Evolutionary conservation across 2,329 filamentous ascomycete genomes (phyloP), one percentile per base, ranked within the genome.

Genomic region (Hymenoscyphus repandus): DNA sequence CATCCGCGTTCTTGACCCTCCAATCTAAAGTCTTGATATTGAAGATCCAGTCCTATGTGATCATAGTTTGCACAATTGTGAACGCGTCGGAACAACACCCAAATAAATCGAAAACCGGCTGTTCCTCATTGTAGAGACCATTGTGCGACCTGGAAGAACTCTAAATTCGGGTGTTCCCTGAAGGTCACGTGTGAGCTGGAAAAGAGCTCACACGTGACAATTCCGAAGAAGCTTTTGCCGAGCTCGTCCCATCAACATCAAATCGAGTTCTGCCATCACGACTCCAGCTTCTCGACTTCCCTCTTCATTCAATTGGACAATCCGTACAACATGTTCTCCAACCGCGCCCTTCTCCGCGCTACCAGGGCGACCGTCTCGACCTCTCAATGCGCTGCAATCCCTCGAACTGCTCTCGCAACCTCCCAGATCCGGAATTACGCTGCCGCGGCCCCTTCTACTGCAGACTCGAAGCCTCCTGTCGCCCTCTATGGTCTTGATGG

Each of bases 401-500:
- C 63, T 45, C 59, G 68, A 62, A 66, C 64, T 37, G 76, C 78
- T 62, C 75, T 79, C 68, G 76, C 85, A 71, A 74, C 76, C 67
- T 72, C 79, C 67, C 76, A 72, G 63, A 70, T 82, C 72, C 86
- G 91, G 72, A 82, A 81, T 72, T 96, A 90, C 74, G 90, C 90
- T 67, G 74, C 79, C 56, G 73, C 81, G 66, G 70, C 22, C 22
- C 22, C 22, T 27, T 27, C 69, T 50, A 62, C 74, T 57, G 76
- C 80, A 66, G 82, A 85, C 55, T 74, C 83, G 71, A 91, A 88
- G 79, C 84, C 92, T 66, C 93, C 93, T 63, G 79, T 96, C 69
- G 82, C 91, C 66, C 82, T 99, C 68, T 99, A 90, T 75, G 93
- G 93, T 65, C 77, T 99, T 69, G 93, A 97, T 74, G 93, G 93